Conservation (phyloP, 768 basidiomycete species). For the Suillus ampliporus region DNA sequence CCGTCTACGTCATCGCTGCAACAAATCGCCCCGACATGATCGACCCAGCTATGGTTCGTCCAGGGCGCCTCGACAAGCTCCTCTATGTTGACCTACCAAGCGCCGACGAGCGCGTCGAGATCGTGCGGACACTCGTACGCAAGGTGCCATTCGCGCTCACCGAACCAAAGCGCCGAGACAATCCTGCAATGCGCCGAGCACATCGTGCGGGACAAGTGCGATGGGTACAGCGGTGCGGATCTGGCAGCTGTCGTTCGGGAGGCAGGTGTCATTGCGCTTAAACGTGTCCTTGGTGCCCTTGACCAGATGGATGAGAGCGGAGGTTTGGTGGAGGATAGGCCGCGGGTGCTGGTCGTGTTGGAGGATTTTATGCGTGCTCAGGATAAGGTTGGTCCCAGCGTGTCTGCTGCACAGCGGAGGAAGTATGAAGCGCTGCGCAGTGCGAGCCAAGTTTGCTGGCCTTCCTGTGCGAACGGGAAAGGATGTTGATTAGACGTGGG, state of each 20-base stretch:
- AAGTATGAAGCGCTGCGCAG: constrained; percentile 84
- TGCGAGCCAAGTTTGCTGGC: constrained; percentile 85
- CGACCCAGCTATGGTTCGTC: constrained; percentile 95
- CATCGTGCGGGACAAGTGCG: constrained; percentile 66
- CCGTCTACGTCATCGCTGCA: constrained; percentile 91
- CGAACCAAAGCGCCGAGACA: constrained; percentile 22
- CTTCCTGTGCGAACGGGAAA: constrained; percentile 58
- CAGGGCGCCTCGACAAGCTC: constrained; percentile 90
- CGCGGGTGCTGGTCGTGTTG: constrained; percentile 53
- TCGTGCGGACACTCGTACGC: constrained; percentile 75
- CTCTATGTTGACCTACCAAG: constrained; percentile 90
- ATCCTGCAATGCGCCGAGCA: constrained; percentile 37
- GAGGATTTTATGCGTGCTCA: constrained; percentile 78
- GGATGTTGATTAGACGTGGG: constrained; percentile 27
- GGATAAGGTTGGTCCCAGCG: constrained; percentile 87
- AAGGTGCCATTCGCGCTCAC: constrained; percentile 65
- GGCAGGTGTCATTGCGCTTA: constrained; percentile 83
- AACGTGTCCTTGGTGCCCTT: constrained; percentile 68
- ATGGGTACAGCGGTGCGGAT: constrained; percentile 93
- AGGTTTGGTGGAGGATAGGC: constrained; percentile 21
- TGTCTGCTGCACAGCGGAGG: constrained; percentile 76
- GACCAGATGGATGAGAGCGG: constrained; percentile 55
- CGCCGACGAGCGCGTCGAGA: constrained; percentile 77
- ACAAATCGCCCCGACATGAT: constrained; percentile 97
- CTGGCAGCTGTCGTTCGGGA: constrained; percentile 87